A percentile compares a stretch with the other conserved stretches of the same genome.
Conservation (phyloP, 345 rosid genomes). For the Rubroshorea leprosula region DNA sequence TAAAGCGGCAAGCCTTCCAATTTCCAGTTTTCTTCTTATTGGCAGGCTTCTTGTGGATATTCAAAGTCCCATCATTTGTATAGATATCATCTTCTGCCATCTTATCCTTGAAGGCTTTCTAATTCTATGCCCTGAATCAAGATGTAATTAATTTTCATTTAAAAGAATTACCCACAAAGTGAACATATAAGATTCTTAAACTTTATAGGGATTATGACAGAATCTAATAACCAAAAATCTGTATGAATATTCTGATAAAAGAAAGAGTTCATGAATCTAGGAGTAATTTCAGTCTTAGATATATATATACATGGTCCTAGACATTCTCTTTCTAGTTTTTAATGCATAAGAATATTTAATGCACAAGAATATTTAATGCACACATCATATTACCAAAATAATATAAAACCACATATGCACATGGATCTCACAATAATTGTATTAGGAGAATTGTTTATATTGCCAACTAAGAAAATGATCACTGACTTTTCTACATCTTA, state of each 20-base stretch:
- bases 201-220: neutral
- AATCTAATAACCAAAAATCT: neutral
- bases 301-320: too few relatives aligned
- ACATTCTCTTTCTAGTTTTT: neutral
- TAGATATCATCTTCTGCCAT: slow-evolving; percentile 61
- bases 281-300: too few relatives aligned
- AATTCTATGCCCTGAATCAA: neutral
- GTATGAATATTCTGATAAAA: neutral
- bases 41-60: slow-evolving; percentile 67
- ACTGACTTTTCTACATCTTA: too few relatives aligned
- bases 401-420: neutral
- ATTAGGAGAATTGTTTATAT: too few relatives aligned
- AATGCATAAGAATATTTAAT: neutral
- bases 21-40: slow-evolving; percentile 64
- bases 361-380: neutral
- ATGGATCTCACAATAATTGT: too few relatives aligned
- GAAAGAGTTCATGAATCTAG: neutral
- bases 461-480: too few relatives aligned
- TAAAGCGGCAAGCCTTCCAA: slow-evolving; percentile 90
- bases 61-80: slow-evolving; percentile 72
- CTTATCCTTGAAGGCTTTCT: slow-evolving; percentile 10
- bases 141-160: neutral
- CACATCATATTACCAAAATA: neutral
- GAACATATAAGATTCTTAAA: neutral
- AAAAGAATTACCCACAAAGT: neutral